Evolutionary conservation across 108 stramenopile species (phyloP).

Genomic region (Cylindrotheca closterium): DNA sequence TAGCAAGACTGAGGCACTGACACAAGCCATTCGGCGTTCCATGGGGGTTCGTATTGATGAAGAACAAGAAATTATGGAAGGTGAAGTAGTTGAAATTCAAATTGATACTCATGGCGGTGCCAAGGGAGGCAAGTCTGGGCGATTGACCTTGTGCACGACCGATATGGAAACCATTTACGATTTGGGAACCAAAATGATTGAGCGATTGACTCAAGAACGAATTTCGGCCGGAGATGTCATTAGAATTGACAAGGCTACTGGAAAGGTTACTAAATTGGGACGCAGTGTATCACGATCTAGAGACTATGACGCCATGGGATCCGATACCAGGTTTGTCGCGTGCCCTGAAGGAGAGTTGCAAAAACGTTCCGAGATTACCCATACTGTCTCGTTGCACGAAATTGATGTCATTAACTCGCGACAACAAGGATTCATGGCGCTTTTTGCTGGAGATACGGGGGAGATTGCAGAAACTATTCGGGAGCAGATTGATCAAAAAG

Average conservation of each 20-base stretch:
- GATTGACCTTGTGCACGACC: slow-evolving; percentile 96
- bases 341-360: slow-evolving; percentile 99
- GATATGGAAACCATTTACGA: slow-evolving; percentile 99
- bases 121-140: slow-evolving; percentile 88
- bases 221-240: slow-evolving; percentile 98
- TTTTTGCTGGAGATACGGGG: slow-evolving; percentile 99
- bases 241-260: slow-evolving; percentile 98
- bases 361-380: slow-evolving; percentile 96
- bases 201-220: slow-evolving; percentile 94
- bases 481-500: slow-evolving; percentile 97
- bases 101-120: slow-evolving; percentile 64
- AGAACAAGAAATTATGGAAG: slow-evolving; percentile 99
- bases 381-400: slow-evolving; percentile 96
- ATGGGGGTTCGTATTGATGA: slow-evolving; percentile 97
- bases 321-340: slow-evolving; percentile 96
- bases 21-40: slow-evolving; percentile 94
- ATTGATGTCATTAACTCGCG: slow-evolving; percentile 99
- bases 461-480: slow-evolving; percentile 97
- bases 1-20: slow-evolving; percentile 98
- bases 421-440: slow-evolving; percentile 97
- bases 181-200: slow-evolving; percentile 99
- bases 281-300: slow-evolving; percentile 90
- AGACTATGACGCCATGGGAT: slow-evolving; percentile 99
- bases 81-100: slow-evolving; percentile 99
- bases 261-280: slow-evolving; percentile 96